phyloP scores from a whole-genome alignment of 2,329 filamentous ascomycete genomes.

The Xylariales sp. region DNA sequence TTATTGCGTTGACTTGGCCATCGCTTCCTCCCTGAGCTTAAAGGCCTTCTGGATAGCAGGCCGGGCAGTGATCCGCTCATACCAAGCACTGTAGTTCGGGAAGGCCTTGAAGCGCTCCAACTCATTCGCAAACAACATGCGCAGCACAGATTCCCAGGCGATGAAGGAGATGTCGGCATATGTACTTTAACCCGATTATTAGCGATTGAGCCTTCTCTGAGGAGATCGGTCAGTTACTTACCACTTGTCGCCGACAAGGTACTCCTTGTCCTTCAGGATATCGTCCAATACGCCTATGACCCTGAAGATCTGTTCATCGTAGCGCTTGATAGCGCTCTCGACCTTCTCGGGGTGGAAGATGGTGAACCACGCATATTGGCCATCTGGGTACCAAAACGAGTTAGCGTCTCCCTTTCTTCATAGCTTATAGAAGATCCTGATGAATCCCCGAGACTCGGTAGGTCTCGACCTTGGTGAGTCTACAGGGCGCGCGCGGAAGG shows the following conservation, averaged over 20 bases:
- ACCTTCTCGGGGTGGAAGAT: constrained; percentile 27
- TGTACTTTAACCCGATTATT: constrained; percentile 10
- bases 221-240: constrained; percentile 15
- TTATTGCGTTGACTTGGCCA: too few relatives aligned
- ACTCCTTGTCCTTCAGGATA: constrained; percentile 29
- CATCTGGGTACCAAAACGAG: too few relatives aligned
- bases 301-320: constrained; percentile 19
- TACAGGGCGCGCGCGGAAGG: too few relatives aligned
- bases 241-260: constrained; percentile 31
- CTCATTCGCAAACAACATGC: not conserved
- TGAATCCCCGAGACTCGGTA: too few relatives aligned
- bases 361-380: constrained; percentile 30
- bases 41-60: constrained; percentile 23
- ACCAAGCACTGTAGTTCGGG: constrained; percentile 31
- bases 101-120: constrained; percentile 20
- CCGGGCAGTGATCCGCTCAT: constrained; percentile 26
- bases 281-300: constrained; percentile 25
- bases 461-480: too few relatives aligned
- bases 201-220: not conserved
- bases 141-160: constrained; percentile 18
- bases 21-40: constrained; percentile 3
- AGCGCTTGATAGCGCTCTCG: constrained; percentile 18
- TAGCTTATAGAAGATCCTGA: too few relatives aligned
- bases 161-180: constrained; percentile 31
- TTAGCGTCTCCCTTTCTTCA: too few relatives aligned